Evolutionary conservation across 2,329 filamentous ascomycete species (phyloP).

Genomic region (Aspergillus intermedius): DNA sequence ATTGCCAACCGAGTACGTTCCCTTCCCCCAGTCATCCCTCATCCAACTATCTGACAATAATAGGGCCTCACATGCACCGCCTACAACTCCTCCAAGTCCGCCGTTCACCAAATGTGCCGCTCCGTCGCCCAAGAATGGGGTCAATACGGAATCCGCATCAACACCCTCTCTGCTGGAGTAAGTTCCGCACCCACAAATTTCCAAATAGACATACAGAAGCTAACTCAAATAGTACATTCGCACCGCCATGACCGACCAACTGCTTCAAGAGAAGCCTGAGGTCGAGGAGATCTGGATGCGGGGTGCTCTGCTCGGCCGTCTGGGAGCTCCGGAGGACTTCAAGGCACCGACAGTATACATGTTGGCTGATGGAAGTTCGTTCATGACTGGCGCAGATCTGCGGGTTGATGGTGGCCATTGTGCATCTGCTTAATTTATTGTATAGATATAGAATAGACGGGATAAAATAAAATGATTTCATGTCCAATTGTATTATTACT

Average conservation of each 20-base stretch:
- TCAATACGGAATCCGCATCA: constrained; percentile 65
- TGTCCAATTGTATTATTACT: background rate
- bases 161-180: constrained; percentile 68
- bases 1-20: constrained; percentile 52
- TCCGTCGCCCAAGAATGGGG: constrained; percentile 46
- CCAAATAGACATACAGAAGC: background rate
- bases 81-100: constrained; percentile 48
- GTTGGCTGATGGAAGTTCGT: constrained; percentile 32
- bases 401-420: constrained; percentile 37
- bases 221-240: constrained; percentile 37
- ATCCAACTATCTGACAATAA: background rate
- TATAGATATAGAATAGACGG: background rate
- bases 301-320: constrained; percentile 44
- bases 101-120: constrained; percentile 44
- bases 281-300: constrained; percentile 50
- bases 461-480: background rate
- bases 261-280: constrained; percentile 43
- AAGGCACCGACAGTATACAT: constrained; percentile 32
- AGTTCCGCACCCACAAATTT: constrained; percentile 5
- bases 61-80: constrained; percentile 59
- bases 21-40: constrained; percentile 6
- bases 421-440: constrained; percentile 22
- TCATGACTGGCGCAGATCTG: constrained; percentile 36
- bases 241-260: constrained; percentile 44
- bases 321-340: constrained; percentile 42